Base-by-base conservation (phyloP, 345 rosid species). In the Sapria himalayana region DNA sequence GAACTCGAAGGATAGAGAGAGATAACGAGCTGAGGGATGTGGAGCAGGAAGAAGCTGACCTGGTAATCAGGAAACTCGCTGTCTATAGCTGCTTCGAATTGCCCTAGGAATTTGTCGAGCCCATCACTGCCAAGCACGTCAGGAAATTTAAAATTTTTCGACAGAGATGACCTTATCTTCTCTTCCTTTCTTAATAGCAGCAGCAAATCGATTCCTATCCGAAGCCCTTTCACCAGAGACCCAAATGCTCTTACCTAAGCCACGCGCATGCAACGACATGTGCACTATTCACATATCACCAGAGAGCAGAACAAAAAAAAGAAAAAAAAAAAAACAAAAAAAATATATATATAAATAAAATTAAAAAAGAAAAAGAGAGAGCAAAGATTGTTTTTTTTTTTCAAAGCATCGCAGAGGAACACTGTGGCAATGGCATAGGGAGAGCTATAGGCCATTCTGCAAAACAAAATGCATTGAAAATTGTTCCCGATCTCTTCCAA, bases 41-140 rank as follows among this genome's bases (percentile, higher is more conserved):
- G n/a, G n/a, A 19, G 23, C 49, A 33, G 42, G 51, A 45, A 39
- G 52, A 51, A 51, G 46, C 65, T 48, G 33, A 81, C 97, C 97
- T 81, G 92, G 55, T 76, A 78, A 65, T 72, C 63, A 5, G 94
- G 92, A 60, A 86, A 86, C 66, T 81, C 97, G 22, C 89, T 81
- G 21, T 72, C 94, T 25, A 81, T 48, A 18, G 97, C 97, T 37
- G 92, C 94, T 72, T 81, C 94, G 23, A 86, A 71, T 50, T 81
- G 92, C 55, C 64, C 17, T 15, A 81, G 89, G 50, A 66, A 72
- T 58, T 64, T 51, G 42, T 70, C 66, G 31, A 81, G 62, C 48
- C 92, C 89, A 29, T 45, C 20, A 49, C 60, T 53, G 18, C 80
- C 89, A 47, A 45, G 56, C 39, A 81, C 36, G 49, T 52, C 38